Conservation (phyloP, 768 basidiomycete genomes). For the Pleurotus tuoliensis region DNA sequence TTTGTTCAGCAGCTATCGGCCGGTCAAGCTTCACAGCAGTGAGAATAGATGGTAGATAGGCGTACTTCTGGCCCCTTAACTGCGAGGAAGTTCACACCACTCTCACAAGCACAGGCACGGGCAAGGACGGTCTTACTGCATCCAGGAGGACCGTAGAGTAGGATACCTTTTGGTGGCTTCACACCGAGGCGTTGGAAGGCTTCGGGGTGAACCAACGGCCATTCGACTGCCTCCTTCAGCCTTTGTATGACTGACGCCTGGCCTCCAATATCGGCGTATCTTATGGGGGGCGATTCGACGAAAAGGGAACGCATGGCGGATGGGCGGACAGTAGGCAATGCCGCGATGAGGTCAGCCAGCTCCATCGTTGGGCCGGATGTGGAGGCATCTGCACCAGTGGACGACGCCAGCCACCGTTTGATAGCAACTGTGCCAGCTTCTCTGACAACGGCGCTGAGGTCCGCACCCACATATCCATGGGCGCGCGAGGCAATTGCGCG, state of each 20-base stretch:
- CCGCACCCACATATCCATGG: slow-evolving; percentile 97
- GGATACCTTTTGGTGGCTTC: slow-evolving; percentile 80
- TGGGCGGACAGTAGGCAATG: slow-evolving; percentile 79
- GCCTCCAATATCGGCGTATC: slow-evolving; percentile 88
- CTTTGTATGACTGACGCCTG: slow-evolving; percentile 79
- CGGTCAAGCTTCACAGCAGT: background rate
- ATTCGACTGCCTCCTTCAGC: slow-evolving; percentile 88
- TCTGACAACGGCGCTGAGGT: slow-evolving; percentile 86
- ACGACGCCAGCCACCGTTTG: slow-evolving; percentile 63
- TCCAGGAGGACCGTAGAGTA: slow-evolving; percentile 95
- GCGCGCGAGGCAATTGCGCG: slow-evolving; percentile 67
- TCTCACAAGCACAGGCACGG: slow-evolving; percentile 88
- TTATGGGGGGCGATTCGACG: slow-evolving; percentile 77
- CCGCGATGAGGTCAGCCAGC: slow-evolving; percentile 58
- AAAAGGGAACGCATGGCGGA: slow-evolving; percentile 95
- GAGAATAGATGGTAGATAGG: background rate
- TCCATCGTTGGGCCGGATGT: slow-evolving; percentile 37
- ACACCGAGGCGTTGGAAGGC: slow-evolving; percentile 87
- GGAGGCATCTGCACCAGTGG: slow-evolving; percentile 11
- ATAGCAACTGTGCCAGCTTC: slow-evolving; percentile 92
- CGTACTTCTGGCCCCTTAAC: slow-evolving; percentile 95
- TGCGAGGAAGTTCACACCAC: slow-evolving; percentile 93
- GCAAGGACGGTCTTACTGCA: slow-evolving; percentile 95
- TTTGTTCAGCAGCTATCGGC: slow-evolving; percentile 83
- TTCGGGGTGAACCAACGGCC: slow-evolving; percentile 87